Conservation (phyloP, 108 stramenopile species). For the Seminavis robusta region DNA sequence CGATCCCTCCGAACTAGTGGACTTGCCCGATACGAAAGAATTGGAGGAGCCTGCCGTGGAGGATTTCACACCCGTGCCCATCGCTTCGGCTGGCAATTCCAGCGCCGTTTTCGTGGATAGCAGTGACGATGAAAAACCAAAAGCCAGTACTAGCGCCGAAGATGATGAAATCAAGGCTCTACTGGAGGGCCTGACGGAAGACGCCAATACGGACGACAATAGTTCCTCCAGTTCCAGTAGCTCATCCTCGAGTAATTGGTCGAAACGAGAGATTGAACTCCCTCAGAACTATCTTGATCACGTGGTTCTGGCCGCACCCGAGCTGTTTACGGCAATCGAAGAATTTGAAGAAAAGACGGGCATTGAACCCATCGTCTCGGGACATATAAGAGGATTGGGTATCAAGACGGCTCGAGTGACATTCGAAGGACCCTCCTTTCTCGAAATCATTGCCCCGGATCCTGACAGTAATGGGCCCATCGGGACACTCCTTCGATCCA, state of each 20-base stretch:
- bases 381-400: slow-evolving; percentile 9
- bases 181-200: too few relatives aligned
- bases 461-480: slow-evolving; percentile 10
- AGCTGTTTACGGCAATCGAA: slow-evolving; percentile 14
- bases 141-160: too few relatives aligned
- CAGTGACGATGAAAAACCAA: too few relatives aligned
- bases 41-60: too few relatives aligned
- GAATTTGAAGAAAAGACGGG: slow-evolving; percentile 24
- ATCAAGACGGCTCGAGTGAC: slow-evolving; percentile 13
- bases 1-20: too few relatives aligned
- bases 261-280: slow-evolving; percentile 7
- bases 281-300: slow-evolving; percentile 15
- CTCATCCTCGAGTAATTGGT: not conserved
- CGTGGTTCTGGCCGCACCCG: slow-evolving; percentile 17
- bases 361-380: slow-evolving; percentile 5
- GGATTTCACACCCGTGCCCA: too few relatives aligned
- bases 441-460: slow-evolving; percentile 23
- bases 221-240: not conserved
- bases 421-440: slow-evolving; percentile 7
- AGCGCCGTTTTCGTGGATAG: too few relatives aligned
- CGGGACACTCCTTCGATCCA: slow-evolving; percentile 1
- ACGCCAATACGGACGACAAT: slow-evolving; percentile 21
- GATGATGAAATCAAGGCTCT: too few relatives aligned
- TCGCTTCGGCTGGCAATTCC: too few relatives aligned
- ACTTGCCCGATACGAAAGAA: too few relatives aligned